phyloP scores from a whole-genome alignment of 1,139 yeast species.

The Suhomyces taliae region DNA sequence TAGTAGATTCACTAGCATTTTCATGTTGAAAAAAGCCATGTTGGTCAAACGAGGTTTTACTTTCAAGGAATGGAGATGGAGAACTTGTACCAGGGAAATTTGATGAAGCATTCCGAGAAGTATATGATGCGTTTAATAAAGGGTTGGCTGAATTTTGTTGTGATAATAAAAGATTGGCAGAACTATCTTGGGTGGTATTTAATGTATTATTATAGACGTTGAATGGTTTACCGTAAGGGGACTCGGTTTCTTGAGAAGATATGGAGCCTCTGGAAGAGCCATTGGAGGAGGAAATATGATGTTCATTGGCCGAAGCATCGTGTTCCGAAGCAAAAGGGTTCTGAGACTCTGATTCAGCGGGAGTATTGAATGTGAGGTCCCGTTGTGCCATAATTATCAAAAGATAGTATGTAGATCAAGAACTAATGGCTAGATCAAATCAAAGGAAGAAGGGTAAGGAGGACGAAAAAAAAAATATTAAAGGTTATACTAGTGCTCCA shows the following conservation, averaged over 20 bases:
- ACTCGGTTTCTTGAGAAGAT: slow-evolving; percentile 7
- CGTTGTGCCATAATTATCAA: slow-evolving; percentile 14
- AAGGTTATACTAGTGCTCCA: no score
- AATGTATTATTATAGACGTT: slow-evolving; percentile 17
- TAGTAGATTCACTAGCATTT: slow-evolving; percentile 1
- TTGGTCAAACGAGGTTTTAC: neutral
- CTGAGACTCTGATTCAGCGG: slow-evolving; percentile 2
- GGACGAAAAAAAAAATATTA: neutral
- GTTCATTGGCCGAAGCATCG: slow-evolving; percentile 2
- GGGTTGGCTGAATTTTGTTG: slow-evolving; percentile 11
- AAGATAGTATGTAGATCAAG: neutral
- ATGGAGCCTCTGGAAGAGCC: slow-evolving; percentile 8
- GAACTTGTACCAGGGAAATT: slow-evolving; percentile 1
- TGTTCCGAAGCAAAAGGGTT: slow-evolving; percentile 12
- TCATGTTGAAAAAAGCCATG: neutral
- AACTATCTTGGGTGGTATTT: slow-evolving; percentile 16
- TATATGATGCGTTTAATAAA: slow-evolving; percentile 3
- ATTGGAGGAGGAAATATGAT: slow-evolving; percentile 3
- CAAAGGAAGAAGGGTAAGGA: neutral
- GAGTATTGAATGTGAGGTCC: slow-evolving; percentile 14
- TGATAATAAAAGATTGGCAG: slow-evolving; percentile 13
- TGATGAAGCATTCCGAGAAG: slow-evolving; percentile 3
- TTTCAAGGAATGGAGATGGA: slow-evolving; percentile 1
- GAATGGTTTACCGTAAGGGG: slow-evolving; percentile 15
- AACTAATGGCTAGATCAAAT: neutral